phyloP scores from a whole-genome alignment of 768 basidiomycete species.

The Butyriboletus loyo region DNA sequence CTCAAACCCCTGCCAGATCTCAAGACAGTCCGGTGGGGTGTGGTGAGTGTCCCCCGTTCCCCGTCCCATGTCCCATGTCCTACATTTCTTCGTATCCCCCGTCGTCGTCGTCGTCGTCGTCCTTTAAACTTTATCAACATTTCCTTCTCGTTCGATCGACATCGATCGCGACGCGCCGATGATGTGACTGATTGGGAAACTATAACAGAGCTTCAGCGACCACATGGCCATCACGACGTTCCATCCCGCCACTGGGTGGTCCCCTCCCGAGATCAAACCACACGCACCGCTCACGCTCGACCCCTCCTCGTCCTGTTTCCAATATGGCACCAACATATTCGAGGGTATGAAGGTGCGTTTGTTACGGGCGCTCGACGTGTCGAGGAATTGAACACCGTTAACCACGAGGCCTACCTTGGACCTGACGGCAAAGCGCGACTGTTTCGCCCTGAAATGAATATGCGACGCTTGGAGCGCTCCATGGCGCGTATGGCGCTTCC shows the following conservation, averaged over 20 bases:
- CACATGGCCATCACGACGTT: constrained; percentile 76
- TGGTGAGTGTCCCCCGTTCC: constrained; percentile 32
- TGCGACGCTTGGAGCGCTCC: constrained; percentile 73
- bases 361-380: not conserved
- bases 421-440: constrained; percentile 71
- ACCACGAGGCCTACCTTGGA: constrained; percentile 58
- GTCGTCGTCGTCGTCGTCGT: not conserved
- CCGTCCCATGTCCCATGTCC: too few species aligned
- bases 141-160: not conserved
- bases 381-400: not conserved
- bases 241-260: constrained; percentile 65
- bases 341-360: constrained; percentile 63
- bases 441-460: constrained; percentile 83
- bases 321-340: constrained; percentile 59
- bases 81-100: too few species aligned
- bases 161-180: not conserved
- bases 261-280: constrained; percentile 67
- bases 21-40: constrained; percentile 54
- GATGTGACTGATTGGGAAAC: not conserved
- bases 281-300: constrained; percentile 61
- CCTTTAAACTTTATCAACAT: not conserved
- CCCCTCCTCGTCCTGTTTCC: constrained; percentile 53
- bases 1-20: constrained; percentile 51
- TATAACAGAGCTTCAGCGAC: constrained; percentile 39
- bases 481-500: constrained; percentile 72